Conservation (phyloP, 2,329 filamentous ascomycete species). For the Fusarium bulbicola region DNA sequence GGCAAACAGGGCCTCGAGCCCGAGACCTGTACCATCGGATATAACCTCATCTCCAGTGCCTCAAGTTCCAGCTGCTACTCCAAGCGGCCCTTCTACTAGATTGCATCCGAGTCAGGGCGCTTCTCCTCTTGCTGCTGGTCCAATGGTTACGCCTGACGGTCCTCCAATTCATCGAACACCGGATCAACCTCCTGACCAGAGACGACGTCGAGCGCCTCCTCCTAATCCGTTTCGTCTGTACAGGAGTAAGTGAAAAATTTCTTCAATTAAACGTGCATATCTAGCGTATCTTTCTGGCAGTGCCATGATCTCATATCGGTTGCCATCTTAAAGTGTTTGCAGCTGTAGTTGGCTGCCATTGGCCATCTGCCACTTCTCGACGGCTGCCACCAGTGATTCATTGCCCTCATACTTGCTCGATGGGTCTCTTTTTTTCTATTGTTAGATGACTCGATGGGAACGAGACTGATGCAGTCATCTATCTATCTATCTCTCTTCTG, state of each 20-base stretch:
- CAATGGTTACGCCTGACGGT: conserved; percentile 38
- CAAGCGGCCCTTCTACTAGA: conserved; percentile 21
- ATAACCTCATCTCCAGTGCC: conserved; percentile 27
- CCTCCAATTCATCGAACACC: conserved; percentile 40
- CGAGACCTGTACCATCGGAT: conserved; percentile 11
- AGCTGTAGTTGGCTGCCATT: background rate
- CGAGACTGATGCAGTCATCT: background rate
- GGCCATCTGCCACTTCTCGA: background rate
- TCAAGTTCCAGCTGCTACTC: conserved; percentile 17
- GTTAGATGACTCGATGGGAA: background rate
- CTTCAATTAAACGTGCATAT: background rate
- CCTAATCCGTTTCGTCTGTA: conserved; percentile 51
- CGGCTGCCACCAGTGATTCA: conserved; percentile 17
- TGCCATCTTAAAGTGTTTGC: conserved; percentile 6
- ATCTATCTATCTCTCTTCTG: background rate
- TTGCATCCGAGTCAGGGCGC: conserved; percentile 23
- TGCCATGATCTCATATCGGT: background rate
- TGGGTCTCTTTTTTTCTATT: background rate
- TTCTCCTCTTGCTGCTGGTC: conserved; percentile 23
- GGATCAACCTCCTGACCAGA: conserved; percentile 39
- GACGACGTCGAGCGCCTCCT: conserved; percentile 41
- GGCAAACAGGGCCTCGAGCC: conserved; percentile 19
- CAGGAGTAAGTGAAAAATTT: conserved; percentile 43
- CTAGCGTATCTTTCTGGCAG: background rate
- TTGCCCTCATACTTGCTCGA: background rate